Percentiles rank a stretch among this genome's conserved stretches.
Conservation (phyloP, 2,329 filamentous ascomycete genomes). For the Fusarium tjaetaba region DNA sequence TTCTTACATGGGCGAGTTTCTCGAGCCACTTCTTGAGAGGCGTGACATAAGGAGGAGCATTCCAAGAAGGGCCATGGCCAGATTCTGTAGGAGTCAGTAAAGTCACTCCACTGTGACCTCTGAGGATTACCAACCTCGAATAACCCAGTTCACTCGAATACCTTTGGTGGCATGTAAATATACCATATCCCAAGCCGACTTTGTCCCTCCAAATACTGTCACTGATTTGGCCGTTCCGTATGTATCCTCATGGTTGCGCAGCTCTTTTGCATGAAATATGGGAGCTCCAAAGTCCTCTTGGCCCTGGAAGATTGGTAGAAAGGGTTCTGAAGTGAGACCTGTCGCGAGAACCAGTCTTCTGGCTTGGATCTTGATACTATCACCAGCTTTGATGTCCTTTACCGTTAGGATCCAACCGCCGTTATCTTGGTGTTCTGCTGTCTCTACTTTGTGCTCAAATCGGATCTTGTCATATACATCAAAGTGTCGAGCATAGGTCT, state of each 20-base stretch:
- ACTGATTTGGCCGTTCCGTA: slow-evolving; percentile 55
- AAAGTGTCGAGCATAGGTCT: slow-evolving; percentile 56
- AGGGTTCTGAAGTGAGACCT: slow-evolving; percentile 61
- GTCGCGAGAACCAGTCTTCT: slow-evolving; percentile 64
- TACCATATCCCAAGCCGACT: slow-evolving; percentile 72
- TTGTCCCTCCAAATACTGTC: slow-evolving; percentile 70
- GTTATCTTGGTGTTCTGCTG: slow-evolving; percentile 53
- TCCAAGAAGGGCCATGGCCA: slow-evolving; percentile 66
- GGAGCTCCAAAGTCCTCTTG: slow-evolving; percentile 56
- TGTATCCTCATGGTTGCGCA: slow-evolving; percentile 53
- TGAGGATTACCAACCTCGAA: slow-evolving; percentile 54
- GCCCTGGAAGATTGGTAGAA: slow-evolving; percentile 58
- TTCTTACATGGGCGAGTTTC: slow-evolving; percentile 62
- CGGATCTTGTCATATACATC: slow-evolving; percentile 54
- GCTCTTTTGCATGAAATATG: slow-evolving; percentile 62
- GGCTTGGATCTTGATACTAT: slow-evolving; percentile 48
- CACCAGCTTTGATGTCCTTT: slow-evolving; percentile 14
- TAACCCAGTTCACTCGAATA: slow-evolving; percentile 67
- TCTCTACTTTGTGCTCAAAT: slow-evolving; percentile 51
- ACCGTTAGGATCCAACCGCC: slow-evolving; percentile 53
- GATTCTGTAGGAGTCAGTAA: slow-evolving; percentile 28
- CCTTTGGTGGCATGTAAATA: slow-evolving; percentile 68
- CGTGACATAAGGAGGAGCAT: slow-evolving; percentile 68
- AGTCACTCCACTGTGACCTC: neutral
- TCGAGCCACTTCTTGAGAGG: slow-evolving; percentile 70